These are phyloP conservation scores for Stagonosporopsis chrysanthemi DNA, from an alignment of 2,329 filamentous ascomycete species.

Conservation along the genomic window DNA sequence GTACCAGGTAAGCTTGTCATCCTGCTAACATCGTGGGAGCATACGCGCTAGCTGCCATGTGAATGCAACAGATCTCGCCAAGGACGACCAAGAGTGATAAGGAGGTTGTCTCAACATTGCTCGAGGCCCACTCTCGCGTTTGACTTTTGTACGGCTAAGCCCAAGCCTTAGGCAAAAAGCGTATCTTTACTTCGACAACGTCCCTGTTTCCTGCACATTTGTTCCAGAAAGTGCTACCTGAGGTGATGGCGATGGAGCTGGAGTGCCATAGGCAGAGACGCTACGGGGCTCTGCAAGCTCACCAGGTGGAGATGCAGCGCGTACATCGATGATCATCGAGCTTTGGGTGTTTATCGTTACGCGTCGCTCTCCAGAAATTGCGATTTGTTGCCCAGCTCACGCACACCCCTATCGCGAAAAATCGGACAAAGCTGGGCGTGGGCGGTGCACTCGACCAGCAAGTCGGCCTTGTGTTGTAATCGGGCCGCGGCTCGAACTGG, in stretches of 20 bases:
- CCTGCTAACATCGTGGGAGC: conserved; percentile 24
- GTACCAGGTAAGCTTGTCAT: conserved; percentile 24
- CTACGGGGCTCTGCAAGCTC: conserved; percentile 1
- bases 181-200: conserved; percentile 27
- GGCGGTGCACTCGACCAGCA: conserved; percentile 10
- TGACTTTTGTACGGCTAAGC: conserved; percentile 29
- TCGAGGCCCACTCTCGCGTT: conserved; percentile 31
- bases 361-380: conserved; percentile 17
- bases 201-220: not conserved
- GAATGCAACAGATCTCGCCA: conserved; percentile 23
- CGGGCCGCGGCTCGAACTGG: conserved; percentile 2
- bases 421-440: not conserved
- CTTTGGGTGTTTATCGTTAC: conserved; percentile 8
- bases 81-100: conserved; percentile 22
- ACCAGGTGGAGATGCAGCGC: conserved; percentile 2
- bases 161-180: conserved; percentile 35
- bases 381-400: conserved; percentile 9
- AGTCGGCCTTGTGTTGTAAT: conserved; percentile 9
- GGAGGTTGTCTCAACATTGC: conserved; percentile 30
- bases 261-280: not conserved
- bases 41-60: conserved; percentile 24
- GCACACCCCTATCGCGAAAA: conserved; percentile 7
- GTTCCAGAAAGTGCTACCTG: conserved; percentile 13
- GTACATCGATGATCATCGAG: conserved; percentile 9
- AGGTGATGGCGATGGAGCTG: conserved; percentile 1